Base-by-base conservation (phyloP, 2,329 filamentous ascomycete genomes). In the Xylaria sp. region DNA sequence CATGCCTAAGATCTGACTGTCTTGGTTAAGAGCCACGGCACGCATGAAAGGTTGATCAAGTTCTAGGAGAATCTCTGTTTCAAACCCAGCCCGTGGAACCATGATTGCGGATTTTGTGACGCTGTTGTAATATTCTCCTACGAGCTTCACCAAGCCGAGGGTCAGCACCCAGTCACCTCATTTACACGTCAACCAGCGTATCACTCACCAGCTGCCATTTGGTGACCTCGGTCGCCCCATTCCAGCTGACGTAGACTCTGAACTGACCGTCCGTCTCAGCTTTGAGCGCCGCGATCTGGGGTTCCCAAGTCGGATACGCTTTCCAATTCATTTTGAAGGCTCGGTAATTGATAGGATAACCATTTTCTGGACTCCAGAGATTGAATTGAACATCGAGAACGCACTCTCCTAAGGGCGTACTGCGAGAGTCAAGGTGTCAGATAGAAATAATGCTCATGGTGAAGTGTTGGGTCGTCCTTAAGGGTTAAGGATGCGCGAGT, bases 311-410 rank as follows among this genome's bases (percentile, higher is more conserved):
- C 31, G 72, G 72, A 54, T 59, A 39, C 11, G 61, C 71, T 25
- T 63, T 65, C 78, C 78, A 80, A 31, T 74, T 62, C 61, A 72
- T 75, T 57, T 78, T 78, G 69, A 73, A 79, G 17, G 73, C 75
- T 15, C 79, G 77, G 71, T 80, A 80, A 20, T 68, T 62, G 22
- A 61, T 63, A 7, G 58, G 66, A 5, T 66, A 69, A 0, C 68
- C 69, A 25, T 72, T 70, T 17, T 74, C 74, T 15, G 73, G 60
- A 55, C 76, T 72, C 62, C 76, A 72, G 13, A 71, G 67, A 36
- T 75, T 76, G 39, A 78, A 80, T 56, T 77, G 73, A 13, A 75
- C 75, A 17, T 75, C 76, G 60, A 79, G 67, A 2, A 79, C 72
- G 10, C 72, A 72, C 2, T 77, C 73, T 11, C 76, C 75, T n/a